Conservation (phyloP, 345 rosid species). For the Stellera chamaejasme region DNA sequence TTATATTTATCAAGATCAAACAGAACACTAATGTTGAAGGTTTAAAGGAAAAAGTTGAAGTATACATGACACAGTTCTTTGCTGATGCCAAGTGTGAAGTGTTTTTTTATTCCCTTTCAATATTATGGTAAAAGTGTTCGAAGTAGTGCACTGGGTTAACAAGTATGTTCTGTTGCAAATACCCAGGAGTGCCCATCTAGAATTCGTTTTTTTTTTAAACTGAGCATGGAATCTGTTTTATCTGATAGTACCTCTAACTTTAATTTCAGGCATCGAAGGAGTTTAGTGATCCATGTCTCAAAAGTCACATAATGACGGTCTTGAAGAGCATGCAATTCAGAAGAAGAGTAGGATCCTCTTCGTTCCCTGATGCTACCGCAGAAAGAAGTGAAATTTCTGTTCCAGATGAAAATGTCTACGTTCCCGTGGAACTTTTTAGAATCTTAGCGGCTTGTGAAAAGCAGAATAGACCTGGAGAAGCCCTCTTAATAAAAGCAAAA, state of each 20-base stretch:
- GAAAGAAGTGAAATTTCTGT: constrained; percentile 34
- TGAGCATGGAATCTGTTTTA: too few relatives aligned
- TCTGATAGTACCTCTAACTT: constrained; percentile 3
- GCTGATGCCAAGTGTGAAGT: too few relatives aligned
- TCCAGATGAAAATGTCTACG: constrained; percentile 44
- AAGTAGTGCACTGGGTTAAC: too few relatives aligned
- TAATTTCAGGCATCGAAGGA: constrained; percentile 71
- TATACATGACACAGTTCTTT: too few relatives aligned
- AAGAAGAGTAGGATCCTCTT: constrained; percentile 44
- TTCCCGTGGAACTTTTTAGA: constrained; percentile 77
- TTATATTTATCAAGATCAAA: too few relatives aligned
- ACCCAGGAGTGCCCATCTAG: too few relatives aligned
- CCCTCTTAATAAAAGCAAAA: constrained; percentile 81
- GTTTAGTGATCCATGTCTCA: constrained; percentile 83
- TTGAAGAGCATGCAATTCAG: constrained; percentile 74
- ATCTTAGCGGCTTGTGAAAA: constrained; percentile 89
- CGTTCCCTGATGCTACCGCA: constrained; percentile 32
- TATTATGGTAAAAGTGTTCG: too few relatives aligned
- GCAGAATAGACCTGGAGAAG: constrained; percentile 70
- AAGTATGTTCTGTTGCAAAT: too few relatives aligned
- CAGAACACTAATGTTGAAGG: too few relatives aligned
- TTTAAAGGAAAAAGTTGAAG: too few relatives aligned
- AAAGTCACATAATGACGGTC: constrained; percentile 75
- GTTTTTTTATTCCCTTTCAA: too few relatives aligned
- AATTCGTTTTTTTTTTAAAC: too few relatives aligned